Base-by-base conservation (phyloP, 306 rosid species). In the Albizia julibrissin region DNA sequence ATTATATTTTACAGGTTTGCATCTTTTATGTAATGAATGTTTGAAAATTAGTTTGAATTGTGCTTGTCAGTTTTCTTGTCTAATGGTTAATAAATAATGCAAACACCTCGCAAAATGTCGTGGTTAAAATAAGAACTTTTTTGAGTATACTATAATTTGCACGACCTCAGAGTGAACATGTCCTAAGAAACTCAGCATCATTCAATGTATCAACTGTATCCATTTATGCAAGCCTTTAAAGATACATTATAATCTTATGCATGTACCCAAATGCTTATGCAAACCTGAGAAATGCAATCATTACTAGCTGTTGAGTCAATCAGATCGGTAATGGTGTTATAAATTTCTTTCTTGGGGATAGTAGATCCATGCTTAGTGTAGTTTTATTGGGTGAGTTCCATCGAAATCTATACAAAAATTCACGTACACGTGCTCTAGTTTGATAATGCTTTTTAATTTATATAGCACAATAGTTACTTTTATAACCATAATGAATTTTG, bases 1-100 rank as follows among this genome's bases (percentile, higher is more conserved):
- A 94, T 94, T 58, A 94, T 94, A 88, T 94, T 94, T 86, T 94
- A 94, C 91, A 92, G 98, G 98, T 92, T 11, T 66, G 77, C 74
- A 78, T 84, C 37, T 75, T 79, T 27, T 62, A 75, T 42, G 54
- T 11, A 19, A 67, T 66, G 39, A 54, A 65, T 62, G 42, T 31
- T 42, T 40, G 52, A 42, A 69, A 7, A 64, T 29, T 29, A 64
- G 42, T 65, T 18, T 77, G 67, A 77, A 46, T 10, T 61, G 27
- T 46, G 34, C 22, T 50, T 50, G 64, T 58, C 46, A 26, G 69
- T 37, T 77, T 56, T 42, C 72, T 56, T 58, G 31, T 34, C 11
- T 58, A 24, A 37, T 58, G 21, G 31, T 76, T 69, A 21, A 11
- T 62, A 72, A 50, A 39, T 33, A 62, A 31, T 61, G 69, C 50